These are phyloP conservation scores for Xylaria sp. DNA, from an alignment of 2,329 filamentous ascomycete genomes.

Conservation along the genomic window DNA sequence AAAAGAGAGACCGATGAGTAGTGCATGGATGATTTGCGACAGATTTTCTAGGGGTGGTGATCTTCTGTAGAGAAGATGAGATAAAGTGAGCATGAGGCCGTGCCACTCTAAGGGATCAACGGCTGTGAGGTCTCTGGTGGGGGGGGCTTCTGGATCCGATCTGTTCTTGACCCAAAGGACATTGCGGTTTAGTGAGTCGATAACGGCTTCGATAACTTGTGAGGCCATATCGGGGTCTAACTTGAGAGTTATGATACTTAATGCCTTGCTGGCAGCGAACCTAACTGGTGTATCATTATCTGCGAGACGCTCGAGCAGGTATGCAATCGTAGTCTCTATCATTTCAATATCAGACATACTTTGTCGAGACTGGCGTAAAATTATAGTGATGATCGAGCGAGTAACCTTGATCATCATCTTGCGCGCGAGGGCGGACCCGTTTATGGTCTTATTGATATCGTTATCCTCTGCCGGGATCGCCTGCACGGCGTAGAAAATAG, in stretches of 20 bases:
- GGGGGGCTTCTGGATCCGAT: slow-evolving; percentile 49
- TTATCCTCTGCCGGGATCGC: slow-evolving; percentile 65
- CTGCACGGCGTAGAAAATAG: slow-evolving; percentile 74
- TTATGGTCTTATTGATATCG: slow-evolving; percentile 63
- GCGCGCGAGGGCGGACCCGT: slow-evolving; percentile 80
- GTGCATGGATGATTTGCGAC: slow-evolving; percentile 77
- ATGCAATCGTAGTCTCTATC: slow-evolving; percentile 84
- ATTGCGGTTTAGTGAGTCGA: slow-evolving; percentile 73
- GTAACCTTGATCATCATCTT: slow-evolving; percentile 89
- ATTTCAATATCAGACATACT: slow-evolving; percentile 62
- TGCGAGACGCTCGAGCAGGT: slow-evolving; percentile 79
- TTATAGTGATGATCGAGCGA: slow-evolving; percentile 76
- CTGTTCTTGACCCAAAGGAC: slow-evolving; percentile 63
- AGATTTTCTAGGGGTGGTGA: slow-evolving; percentile 79
- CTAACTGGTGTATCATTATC: slow-evolving; percentile 94
- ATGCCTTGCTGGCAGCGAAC: slow-evolving; percentile 89
- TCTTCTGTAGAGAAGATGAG: slow-evolving; percentile 85
- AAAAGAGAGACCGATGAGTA: slow-evolving; percentile 85
- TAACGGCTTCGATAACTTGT: slow-evolving; percentile 87
- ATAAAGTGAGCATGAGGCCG: slow-evolving; percentile 86
- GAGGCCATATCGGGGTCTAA: slow-evolving; percentile 82
- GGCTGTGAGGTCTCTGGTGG: slow-evolving; percentile 71
- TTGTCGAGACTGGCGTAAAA: slow-evolving; percentile 64
- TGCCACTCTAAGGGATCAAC: slow-evolving; percentile 92
- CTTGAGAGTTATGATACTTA: slow-evolving; percentile 86